phyloP scores from a whole-genome alignment of 116 monocot species.

The Zostera marina region DNA sequence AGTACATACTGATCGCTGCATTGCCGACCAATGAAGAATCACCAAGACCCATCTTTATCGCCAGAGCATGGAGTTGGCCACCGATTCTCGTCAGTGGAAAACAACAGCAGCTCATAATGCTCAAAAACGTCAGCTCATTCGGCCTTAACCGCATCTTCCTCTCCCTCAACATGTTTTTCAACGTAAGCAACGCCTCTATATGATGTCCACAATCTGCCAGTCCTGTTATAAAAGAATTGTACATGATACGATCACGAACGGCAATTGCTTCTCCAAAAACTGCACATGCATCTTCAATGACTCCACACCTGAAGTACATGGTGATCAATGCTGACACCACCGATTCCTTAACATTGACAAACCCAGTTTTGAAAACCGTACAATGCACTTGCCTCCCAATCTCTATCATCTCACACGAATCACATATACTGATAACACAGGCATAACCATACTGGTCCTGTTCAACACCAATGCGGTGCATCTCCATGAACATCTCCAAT shows the following conservation, averaged over 20 bases:
- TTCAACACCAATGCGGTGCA: constrained; percentile 17
- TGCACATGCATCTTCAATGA: constrained; percentile 10
- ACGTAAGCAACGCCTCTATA: constrained; percentile 14
- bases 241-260: constrained; percentile 19
- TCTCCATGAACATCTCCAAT: constrained; percentile 26
- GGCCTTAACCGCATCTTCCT: constrained; percentile 5
- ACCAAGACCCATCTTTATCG: constrained; percentile 32
- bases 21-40: constrained; percentile 40
- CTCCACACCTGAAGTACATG: constrained; percentile 27
- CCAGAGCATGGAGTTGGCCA: constrained; percentile 32
- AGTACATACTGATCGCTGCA: constrained; percentile 41
- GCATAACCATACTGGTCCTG: constrained; percentile 18
- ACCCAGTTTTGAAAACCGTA: constrained; percentile 14
- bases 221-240: constrained; percentile 29
- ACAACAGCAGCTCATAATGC: constrained; percentile 18
- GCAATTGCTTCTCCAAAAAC: constrained; percentile 14
- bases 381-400: constrained; percentile 27
- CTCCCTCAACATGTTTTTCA: constrained; percentile 15
- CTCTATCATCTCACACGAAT: constrained; percentile 5
- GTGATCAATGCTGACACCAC: constrained; percentile 23
- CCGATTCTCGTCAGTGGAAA: constrained; percentile 9
- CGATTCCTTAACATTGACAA: constrained; percentile 20
- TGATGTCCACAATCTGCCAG: constrained; percentile 16
- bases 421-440: constrained; percentile 33
- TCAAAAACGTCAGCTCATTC: constrained; percentile 21